phyloP scores from a whole-genome alignment of 2,329 filamentous ascomycete species.

The Aspergillus glaucus region DNA sequence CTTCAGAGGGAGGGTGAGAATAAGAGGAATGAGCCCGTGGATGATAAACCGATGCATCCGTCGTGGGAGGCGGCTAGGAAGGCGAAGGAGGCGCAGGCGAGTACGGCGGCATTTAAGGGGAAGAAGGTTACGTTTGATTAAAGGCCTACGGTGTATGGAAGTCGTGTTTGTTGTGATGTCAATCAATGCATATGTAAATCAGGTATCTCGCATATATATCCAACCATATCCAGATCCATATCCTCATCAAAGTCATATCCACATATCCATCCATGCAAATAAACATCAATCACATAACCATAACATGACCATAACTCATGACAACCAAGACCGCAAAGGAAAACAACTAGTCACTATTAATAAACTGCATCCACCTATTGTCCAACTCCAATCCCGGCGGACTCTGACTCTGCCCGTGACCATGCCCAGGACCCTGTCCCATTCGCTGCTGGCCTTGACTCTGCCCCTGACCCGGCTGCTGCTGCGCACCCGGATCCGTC shows the following conservation, averaged over 20 bases:
- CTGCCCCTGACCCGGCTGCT: conserved; percentile 14
- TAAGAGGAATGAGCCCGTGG: conserved; percentile 33
- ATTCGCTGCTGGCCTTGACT: not conserved
- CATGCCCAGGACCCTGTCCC: not conserved
- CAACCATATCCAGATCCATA: not conserved
- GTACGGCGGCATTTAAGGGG: conserved; percentile 47
- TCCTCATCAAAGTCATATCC: not conserved
- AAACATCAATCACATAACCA: not conserved
- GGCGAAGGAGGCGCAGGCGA: conserved; percentile 47
- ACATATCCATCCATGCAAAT: not conserved
- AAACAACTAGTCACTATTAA: conserved; percentile 10
- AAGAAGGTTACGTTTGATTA: conserved; percentile 61
- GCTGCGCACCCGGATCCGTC: conserved; percentile 16
- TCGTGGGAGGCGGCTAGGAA: conserved; percentile 59
- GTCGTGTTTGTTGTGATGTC: too few species aligned
- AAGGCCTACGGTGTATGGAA: not conserved
- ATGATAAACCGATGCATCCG: conserved; percentile 54
- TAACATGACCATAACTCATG: not conserved
- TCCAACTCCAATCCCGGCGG: conserved; percentile 10
- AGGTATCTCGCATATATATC: too few species aligned
- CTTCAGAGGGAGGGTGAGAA: conserved; percentile 6
- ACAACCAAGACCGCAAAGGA: not conserved
- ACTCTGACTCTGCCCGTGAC: not conserved
- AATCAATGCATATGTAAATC: not conserved
- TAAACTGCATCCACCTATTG: conserved; percentile 30